phyloP scores from a whole-genome alignment of 352 stramenopile species.

The Plasmopara viticola region DNA sequence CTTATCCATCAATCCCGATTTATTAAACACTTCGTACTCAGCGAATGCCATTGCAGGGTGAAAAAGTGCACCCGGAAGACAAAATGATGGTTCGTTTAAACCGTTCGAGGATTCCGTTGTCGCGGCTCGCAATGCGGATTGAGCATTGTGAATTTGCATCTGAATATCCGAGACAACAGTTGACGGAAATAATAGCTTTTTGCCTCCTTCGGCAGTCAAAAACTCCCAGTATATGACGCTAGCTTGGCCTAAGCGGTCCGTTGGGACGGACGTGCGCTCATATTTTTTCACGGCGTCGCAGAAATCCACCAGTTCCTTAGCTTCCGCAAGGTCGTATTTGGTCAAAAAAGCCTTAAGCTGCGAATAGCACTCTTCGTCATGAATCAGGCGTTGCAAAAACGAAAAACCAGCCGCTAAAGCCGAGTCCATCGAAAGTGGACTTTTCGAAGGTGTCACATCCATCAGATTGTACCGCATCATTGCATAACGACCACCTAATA shows the following conservation, averaged over 20 bases:
- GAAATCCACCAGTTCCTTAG: conserved; percentile 73
- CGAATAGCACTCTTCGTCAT: conserved; percentile 85
- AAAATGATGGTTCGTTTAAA: conserved; percentile 16
- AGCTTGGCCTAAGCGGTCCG: conserved; percentile 66
- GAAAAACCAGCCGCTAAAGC: conserved; percentile 65
- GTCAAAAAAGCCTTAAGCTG: conserved; percentile 69
- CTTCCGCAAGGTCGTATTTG: conserved; percentile 47
- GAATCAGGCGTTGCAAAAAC: conserved; percentile 82
- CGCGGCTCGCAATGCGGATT: conserved; percentile 29
- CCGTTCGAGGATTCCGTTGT: conserved; percentile 3
- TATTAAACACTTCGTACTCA: conserved; percentile 65
- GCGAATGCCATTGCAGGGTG: conserved; percentile 62
- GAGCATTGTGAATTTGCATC: conserved; percentile 54
- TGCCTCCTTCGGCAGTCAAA: conserved; percentile 51
- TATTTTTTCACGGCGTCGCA: conserved; percentile 82
- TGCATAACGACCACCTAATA: conserved; percentile 72
- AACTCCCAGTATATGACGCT: conserved; percentile 85
- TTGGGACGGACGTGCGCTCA: conserved; percentile 59
- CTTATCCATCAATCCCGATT: conserved; percentile 63
- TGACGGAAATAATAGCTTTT: conserved; percentile 55
- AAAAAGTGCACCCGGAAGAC: conserved; percentile 54
- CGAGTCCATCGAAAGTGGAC: conserved; percentile 57
- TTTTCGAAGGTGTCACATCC: conserved; percentile 37
- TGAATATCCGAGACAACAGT: conserved; percentile 48
- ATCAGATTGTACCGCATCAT: conserved; percentile 72